phyloP scores from a whole-genome alignment of 257 asterid species.

The Hygrophila difformis region DNA sequence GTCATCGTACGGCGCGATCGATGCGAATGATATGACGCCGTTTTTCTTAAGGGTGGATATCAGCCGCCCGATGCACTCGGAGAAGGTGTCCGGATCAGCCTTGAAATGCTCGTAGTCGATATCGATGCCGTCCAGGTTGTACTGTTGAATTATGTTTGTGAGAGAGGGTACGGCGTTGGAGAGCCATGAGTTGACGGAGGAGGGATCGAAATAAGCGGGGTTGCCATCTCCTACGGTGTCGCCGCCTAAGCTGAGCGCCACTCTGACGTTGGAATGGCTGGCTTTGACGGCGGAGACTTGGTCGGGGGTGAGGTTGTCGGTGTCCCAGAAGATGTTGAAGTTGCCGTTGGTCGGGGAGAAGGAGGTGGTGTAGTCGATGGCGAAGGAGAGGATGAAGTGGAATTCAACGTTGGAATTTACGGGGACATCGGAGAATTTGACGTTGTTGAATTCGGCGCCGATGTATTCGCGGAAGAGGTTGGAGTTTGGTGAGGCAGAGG shows the following conservation, averaged over 20 bases:
- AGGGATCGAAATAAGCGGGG: constrained; percentile 48
- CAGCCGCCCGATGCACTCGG: constrained; percentile 44
- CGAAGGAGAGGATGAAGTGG: constrained; percentile 81
- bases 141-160: constrained; percentile 34
- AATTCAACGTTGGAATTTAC: constrained; percentile 50
- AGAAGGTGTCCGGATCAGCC: constrained; percentile 34
- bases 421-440: constrained; percentile 58
- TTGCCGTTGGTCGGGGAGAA: constrained; percentile 57
- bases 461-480: constrained; percentile 60
- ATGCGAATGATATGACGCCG: constrained; percentile 52
- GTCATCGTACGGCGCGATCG: constrained; percentile 73
- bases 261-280: constrained; percentile 45
- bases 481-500: constrained; percentile 29
- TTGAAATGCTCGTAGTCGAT: constrained; percentile 72
- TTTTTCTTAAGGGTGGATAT: constrained; percentile 37
- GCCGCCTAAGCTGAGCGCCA: constrained; percentile 70
- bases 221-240: constrained; percentile 41
- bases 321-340: constrained; percentile 70
- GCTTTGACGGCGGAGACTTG: constrained; percentile 40
- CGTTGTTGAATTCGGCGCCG: constrained; percentile 67
- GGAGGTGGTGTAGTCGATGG: constrained; percentile 68
- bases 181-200: constrained; percentile 48
- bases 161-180: constrained; percentile 69
- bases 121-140: constrained; percentile 61
- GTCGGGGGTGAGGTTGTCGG: constrained; percentile 43